Conservation (phyloP, 1,139 yeast species). For the Meyerozyma elateridarum region DNA sequence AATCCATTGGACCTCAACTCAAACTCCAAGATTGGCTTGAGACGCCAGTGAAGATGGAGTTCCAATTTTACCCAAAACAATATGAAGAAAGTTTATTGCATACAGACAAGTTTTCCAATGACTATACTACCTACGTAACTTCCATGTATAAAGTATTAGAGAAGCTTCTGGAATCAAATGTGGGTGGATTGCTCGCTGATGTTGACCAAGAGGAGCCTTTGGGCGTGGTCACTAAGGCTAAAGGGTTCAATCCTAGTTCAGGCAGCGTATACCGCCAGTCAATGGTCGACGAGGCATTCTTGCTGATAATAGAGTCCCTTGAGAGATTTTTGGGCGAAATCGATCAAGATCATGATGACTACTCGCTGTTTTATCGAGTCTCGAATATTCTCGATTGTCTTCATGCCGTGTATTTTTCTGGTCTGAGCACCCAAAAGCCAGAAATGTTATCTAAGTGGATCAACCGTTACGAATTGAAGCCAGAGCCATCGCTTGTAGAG, state of each 20-base stretch:
- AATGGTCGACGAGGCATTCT: conserved; percentile 26
- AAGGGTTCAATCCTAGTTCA: conserved; percentile 12
- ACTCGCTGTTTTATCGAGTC: conserved; percentile 28
- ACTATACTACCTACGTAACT: conserved; percentile 27
- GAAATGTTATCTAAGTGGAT: conserved; percentile 54
- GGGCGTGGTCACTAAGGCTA: conserved; percentile 28
- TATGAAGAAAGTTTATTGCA: conserved; percentile 24
- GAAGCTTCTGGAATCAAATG: conserved; percentile 19
- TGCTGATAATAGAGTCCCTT: conserved; percentile 22
- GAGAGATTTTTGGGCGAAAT: conserved; percentile 14
- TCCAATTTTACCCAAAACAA: conserved; percentile 25
- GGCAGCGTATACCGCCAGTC: conserved; percentile 10
- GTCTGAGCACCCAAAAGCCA: conserved; percentile 40
- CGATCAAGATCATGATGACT: conserved; percentile 13
- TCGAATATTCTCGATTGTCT: conserved; percentile 54
- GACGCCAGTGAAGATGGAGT: conserved; percentile 22
- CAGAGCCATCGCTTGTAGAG: conserved; percentile 45
- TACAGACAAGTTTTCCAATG: conserved; percentile 16
- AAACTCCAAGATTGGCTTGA: conserved; percentile 37
- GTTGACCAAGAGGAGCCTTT: conserved; percentile 25
- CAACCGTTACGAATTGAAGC: conserved; percentile 60
- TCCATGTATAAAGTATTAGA: conserved; percentile 32
- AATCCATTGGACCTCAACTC: conserved; percentile 8
- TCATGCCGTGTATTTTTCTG: conserved; percentile 46
- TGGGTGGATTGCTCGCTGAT: conserved; percentile 17